Percentiles rank a stretch among this genome's conserved stretches.
phyloP scores from a whole-genome alignment of 139 green algal species.

The Coelastrella sp. region DNA sequence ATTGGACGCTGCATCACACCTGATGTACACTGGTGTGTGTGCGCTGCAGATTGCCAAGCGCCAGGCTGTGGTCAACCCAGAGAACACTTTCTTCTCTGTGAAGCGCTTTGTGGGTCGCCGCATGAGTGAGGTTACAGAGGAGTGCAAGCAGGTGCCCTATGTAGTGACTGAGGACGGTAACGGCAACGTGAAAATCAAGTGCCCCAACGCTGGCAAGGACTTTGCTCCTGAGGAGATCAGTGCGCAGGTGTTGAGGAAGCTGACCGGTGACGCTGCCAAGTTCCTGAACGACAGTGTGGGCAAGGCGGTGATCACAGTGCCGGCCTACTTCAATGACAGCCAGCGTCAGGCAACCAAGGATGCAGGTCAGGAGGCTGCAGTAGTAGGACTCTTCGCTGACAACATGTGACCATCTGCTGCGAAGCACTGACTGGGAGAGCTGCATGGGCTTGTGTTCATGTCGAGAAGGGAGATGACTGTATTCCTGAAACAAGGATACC shows the following conservation, averaged over 20 bases:
- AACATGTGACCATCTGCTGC: neutral
- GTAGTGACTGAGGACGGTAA: conserved; percentile 80
- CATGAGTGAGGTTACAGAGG: conserved; percentile 91
- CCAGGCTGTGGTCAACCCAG: conserved; percentile 98
- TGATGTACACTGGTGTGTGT: neutral
- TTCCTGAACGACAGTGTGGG: conserved; percentile 89
- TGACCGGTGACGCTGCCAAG: conserved; percentile 87
- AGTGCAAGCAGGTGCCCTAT: conserved; percentile 96
- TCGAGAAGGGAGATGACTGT: no score
- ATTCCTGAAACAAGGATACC: no score
- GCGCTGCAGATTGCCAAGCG: conserved; percentile 96
- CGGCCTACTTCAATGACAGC: conserved; percentile 99
- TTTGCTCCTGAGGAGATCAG: conserved; percentile 99
- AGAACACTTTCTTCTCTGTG: conserved; percentile 99
- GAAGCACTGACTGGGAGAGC: neutral
- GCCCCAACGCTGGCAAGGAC: conserved; percentile 90
- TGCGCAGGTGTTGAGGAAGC: conserved; percentile 97
- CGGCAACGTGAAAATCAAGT: conserved; percentile 98
- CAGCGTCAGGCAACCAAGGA: conserved; percentile 93
- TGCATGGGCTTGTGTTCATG: no score
- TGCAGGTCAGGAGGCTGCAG: conserved; percentile 34
- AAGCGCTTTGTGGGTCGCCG: conserved; percentile 99
- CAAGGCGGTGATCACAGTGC: conserved; percentile 99
- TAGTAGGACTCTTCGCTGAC: neutral
- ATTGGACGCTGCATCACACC: no score